These are phyloP conservation scores for Beauveria pseudobassiana DNA, from an alignment of 2,329 filamentous ascomycete species.

Conservation along the genomic window DNA sequence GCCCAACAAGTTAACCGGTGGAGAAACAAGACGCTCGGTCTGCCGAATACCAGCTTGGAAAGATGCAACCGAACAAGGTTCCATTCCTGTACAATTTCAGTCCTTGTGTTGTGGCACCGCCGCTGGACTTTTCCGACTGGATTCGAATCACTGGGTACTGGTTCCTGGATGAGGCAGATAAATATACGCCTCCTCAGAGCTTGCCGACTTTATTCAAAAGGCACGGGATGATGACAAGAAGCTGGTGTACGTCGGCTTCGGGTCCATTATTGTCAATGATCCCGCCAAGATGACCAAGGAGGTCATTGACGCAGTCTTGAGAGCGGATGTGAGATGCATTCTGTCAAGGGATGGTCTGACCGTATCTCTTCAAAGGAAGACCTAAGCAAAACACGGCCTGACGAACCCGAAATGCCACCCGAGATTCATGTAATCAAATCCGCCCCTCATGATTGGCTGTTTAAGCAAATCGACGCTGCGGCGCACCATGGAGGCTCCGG, in stretches of 20 bases:
- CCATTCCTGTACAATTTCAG: conserved; percentile 98
- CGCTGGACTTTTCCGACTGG: conserved; percentile 95
- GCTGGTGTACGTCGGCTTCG: conserved; percentile 94
- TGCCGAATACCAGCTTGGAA: conserved; percentile 80
- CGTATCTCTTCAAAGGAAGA: conserved; percentile 48
- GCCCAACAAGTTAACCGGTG: conserved; percentile 87
- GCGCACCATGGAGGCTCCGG: conserved; percentile 93
- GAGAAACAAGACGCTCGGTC: conserved; percentile 71
- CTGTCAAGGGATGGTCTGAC: conserved; percentile 95
- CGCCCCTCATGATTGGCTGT: conserved; percentile 95
- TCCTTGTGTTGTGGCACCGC: conserved; percentile 85
- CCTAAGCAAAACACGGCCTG: conserved; percentile 41
- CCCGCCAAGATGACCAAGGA: conserved; percentile 82
- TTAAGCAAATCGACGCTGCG: conserved; percentile 85
- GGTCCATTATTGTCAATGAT: conserved; percentile 89
- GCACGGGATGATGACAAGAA: conserved; percentile 79
- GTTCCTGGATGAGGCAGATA: conserved; percentile 75
- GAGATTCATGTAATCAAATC: conserved; percentile 85
- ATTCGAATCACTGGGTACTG: conserved; percentile 96
- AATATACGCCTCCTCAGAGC: conserved; percentile 68
- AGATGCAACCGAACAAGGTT: conserved; percentile 94
- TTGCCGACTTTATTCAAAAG: conserved; percentile 74
- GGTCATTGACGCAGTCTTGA: conserved; percentile 85
- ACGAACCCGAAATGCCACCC: conserved; percentile 59
- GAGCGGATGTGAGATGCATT: conserved; percentile 89